Evolutionary conservation across 371 early-diverging fungal species (phyloP), one percentile per base, ranked within the genome.

Genomic region (Batrachochytrium dendrobatidis): DNA sequence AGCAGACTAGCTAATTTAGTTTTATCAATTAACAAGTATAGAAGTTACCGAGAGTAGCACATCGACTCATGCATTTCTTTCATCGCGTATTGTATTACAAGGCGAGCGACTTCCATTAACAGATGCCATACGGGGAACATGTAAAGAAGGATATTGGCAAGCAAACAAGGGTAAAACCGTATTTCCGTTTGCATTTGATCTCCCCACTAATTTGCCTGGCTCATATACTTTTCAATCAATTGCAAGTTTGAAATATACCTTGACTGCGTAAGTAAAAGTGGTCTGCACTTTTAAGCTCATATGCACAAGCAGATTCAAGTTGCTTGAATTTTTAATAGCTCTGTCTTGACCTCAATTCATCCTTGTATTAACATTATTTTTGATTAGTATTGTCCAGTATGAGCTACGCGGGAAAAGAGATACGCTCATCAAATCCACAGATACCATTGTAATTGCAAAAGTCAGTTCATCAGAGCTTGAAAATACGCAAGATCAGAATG

Each of bases 91-190:
- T 4, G 69, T 75, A 20, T 83, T 81, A 58, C 83, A 83, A 61
- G 79, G 79, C 17, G 63, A 72, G 24, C 68, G 68, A n/a, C 67
- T 70, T 51, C 79, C 80, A 4, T 79, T 77, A 0, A 73, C 79
- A 0, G 73, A 70, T 57, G 81, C 82, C 15, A 82, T 81, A 20
- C 59, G 73, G 48, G 83, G 82, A 1, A 75, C 76, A 0, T 45
- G 5, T 5, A 55, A 54, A 28, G 70, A 79, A 29, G 80, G 81
- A 10, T 78, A 68, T 59, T 79, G 79, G 74, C 58, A 62, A 39
- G 83, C 82, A 8, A 72, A 69, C 55, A 81, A 83, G 62, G 79
- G 77, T 53, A 83, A 81, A 63, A 81, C 83, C 7, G 75, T 77
- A 1, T 83, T 83, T 59, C 78, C 81, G 4, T 83, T 83, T 57